Conservation (phyloP, 2,329 filamentous ascomycete species). For the Neofusicoccum sp. region DNA sequence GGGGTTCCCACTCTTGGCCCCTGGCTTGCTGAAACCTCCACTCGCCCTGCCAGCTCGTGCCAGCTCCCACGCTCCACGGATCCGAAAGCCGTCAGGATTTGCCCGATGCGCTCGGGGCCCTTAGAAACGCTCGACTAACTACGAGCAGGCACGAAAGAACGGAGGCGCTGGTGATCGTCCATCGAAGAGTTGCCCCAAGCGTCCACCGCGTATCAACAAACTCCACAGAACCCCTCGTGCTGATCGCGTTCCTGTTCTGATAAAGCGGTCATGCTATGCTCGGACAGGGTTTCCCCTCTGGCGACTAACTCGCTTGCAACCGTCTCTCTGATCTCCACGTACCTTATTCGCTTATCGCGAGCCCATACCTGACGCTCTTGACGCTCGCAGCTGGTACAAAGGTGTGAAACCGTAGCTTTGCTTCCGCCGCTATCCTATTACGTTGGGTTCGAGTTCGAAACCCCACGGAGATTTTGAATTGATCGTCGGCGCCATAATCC, state of each 20-base stretch:
- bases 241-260: conserved; percentile 12
- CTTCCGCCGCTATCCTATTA: too few species aligned
- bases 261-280: background rate
- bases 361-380: background rate
- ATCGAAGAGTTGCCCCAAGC: too few species aligned
- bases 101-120: too few species aligned
- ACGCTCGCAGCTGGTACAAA: background rate
- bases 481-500: too few species aligned
- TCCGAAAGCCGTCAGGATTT: background rate
- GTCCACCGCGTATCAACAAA: too few species aligned
- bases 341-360: background rate
- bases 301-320: background rate
- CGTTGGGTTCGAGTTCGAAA: too few species aligned
- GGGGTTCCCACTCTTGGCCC: conserved; percentile 12
- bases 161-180: too few species aligned
- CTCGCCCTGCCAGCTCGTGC: background rate
- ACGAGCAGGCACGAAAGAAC: too few species aligned
- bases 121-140: background rate
- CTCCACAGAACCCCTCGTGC: background rate
- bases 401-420: too few species aligned
- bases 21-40: conserved; percentile 3
- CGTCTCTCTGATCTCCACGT: background rate
- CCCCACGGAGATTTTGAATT: too few species aligned
- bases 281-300: background rate
- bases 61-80: background rate